phyloP scores from a whole-genome alignment of 2,329 filamentous ascomycete species.

The Escovopsis weberi region DNA sequence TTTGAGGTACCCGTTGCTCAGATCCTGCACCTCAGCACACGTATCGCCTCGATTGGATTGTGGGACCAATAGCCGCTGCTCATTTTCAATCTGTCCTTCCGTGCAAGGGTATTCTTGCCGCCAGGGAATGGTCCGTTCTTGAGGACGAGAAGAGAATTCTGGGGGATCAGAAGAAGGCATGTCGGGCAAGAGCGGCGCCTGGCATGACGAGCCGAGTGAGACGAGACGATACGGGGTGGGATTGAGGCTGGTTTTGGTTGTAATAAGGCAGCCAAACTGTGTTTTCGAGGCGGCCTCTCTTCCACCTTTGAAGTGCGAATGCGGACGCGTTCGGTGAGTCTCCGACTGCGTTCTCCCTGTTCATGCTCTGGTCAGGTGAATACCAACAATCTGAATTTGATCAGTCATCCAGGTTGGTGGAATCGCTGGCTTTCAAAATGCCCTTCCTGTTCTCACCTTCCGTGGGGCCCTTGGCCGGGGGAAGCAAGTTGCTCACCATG shows the following conservation, averaged over 20 bases:
- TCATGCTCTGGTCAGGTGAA: too few relatives aligned
- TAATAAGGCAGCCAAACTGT: neutral
- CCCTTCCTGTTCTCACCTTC: too few relatives aligned
- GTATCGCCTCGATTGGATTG: neutral
- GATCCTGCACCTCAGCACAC: slow-evolving; percentile 7
- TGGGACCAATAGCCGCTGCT: neutral
- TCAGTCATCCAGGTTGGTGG: too few relatives aligned
- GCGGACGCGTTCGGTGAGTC: too few relatives aligned
- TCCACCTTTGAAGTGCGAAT: too few relatives aligned
- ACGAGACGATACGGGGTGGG: neutral
- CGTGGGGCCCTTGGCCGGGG: too few relatives aligned
- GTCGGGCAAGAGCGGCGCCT: neutral
- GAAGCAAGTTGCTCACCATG: too few relatives aligned
- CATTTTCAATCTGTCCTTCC: neutral
- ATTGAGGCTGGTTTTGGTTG: neutral
- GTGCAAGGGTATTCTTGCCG: neutral
- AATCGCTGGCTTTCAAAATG: too few relatives aligned
- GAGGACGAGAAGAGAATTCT: neutral
- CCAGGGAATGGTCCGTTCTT: neutral
- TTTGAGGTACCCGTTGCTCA: neutral
- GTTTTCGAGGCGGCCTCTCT: neutral
- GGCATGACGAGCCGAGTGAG: neutral
- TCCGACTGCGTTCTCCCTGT: too few relatives aligned
- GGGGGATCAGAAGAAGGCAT: too few relatives aligned
- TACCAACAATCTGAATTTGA: too few relatives aligned